A percentile compares a stretch with the other conserved stretches of the same genome.
Evolutionary conservation across 2,329 filamentous ascomycete species (phyloP).

Genomic region (Dothistroma septosporum): DNA sequence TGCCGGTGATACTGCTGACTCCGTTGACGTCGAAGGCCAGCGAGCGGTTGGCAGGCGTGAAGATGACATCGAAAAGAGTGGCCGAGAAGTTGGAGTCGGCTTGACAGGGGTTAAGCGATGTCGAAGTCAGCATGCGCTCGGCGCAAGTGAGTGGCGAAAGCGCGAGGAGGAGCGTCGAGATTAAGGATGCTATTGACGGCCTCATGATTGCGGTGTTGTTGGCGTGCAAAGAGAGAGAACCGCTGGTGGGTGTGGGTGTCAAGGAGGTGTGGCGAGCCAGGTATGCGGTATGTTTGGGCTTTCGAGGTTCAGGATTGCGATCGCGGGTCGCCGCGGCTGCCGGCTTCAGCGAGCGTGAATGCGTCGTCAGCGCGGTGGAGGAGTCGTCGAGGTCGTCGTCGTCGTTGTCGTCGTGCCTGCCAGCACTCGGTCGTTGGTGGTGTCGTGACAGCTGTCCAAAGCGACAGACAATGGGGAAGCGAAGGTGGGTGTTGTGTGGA

Average conservation of each 20-base stretch:
- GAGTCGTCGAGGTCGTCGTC: not conserved
- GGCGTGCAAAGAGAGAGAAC: constrained; percentile 1
- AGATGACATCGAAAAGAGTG: constrained; percentile 80
- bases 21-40: constrained; percentile 72
- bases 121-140: constrained; percentile 69
- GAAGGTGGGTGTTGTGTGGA: constrained; percentile 3
- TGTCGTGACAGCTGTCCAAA: not conserved
- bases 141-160: constrained; percentile 51
- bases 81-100: constrained; percentile 80
- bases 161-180: constrained; percentile 32
- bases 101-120: constrained; percentile 80
- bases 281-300: constrained; percentile 5
- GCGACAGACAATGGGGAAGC: not conserved
- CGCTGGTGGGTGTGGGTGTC: not conserved
- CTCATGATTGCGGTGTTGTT: constrained; percentile 23
- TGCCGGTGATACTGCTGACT: constrained; percentile 77
- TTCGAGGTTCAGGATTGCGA: constrained; percentile 1
- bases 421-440: not conserved
- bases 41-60: constrained; percentile 70
- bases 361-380: constrained; percentile 16
- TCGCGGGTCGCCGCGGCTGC: constrained; percentile 6
- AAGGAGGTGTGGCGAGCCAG: not conserved
- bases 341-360: constrained; percentile 18
- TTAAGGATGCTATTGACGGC: constrained; percentile 28
- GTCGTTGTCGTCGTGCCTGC: not conserved